Evolutionary conservation across 768 basidiomycete genomes (phyloP).

Genomic region (Leccinum fibrillosum): DNA sequence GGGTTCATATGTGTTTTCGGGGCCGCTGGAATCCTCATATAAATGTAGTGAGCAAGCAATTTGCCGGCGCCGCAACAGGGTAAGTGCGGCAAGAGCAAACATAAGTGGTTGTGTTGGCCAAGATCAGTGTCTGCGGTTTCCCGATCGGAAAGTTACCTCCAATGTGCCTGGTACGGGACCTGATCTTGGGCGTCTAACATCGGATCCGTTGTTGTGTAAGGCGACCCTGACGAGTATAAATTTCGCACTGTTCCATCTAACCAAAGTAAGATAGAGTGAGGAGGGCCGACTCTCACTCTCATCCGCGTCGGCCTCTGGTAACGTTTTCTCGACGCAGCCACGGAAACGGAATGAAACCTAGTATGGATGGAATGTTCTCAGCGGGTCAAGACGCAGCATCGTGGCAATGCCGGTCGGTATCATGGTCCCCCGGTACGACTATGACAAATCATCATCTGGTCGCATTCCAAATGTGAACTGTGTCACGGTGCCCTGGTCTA

Average conservation of each 20-base stretch:
- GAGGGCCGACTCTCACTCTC: constrained; percentile 12
- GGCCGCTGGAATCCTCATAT: constrained; percentile 26
- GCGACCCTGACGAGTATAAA: constrained; percentile 25
- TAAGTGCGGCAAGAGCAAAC: constrained; percentile 29
- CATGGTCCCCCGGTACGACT: constrained; percentile 2
- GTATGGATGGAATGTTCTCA: constrained; percentile 19
- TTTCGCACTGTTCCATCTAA: constrained; percentile 21
- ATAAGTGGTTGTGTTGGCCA: constrained; percentile 23
- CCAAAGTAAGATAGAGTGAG: constrained; percentile 30
- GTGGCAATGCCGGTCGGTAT: constrained; percentile 24
- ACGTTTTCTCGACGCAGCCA: constrained; percentile 18
- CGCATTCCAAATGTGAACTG: constrained; percentile 7
- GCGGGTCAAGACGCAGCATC: constrained; percentile 3
- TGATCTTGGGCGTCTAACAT: constrained; percentile 25
- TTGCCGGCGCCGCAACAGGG: constrained; percentile 34
- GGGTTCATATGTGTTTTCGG: constrained; percentile 37
- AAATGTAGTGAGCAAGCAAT: constrained; percentile 24
- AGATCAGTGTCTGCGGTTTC: constrained; percentile 29
- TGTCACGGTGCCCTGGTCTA: constrained; percentile 4
- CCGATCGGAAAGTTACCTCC: constrained; percentile 22
- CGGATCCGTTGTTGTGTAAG: constrained; percentile 11
- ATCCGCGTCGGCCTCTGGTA: constrained; percentile 11
- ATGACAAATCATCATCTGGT: constrained; percentile 11
- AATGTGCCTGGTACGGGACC: constrained; percentile 32
- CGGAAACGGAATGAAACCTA: constrained; percentile 16